Percentiles rank a stretch among this genome's conserved stretches.
These are phyloP conservation scores for Pulicaria dysenterica DNA, from an alignment of 129 eudicot genomes.

Conservation along the genomic window DNA sequence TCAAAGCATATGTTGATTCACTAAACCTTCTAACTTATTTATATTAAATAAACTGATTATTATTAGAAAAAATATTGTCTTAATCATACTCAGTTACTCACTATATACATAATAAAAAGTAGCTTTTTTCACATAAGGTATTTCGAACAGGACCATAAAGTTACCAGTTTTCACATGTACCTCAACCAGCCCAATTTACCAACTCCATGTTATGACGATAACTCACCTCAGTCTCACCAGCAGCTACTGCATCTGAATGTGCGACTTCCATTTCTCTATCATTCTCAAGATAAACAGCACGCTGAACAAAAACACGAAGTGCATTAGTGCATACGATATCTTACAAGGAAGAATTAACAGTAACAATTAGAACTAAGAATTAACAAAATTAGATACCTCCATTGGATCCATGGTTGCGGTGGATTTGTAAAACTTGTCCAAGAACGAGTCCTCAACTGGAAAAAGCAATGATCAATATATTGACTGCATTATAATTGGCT, in stretches of 20 bases:
- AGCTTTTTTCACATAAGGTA: no score
- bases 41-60: no score
- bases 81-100: no score
- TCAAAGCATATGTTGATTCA: no score
- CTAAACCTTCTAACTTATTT: no score
- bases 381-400: conserved; percentile 53
- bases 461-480: neutral
- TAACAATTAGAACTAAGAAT: neutral
- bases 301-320: conserved; percentile 46
- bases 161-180: no score
- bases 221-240: conserved; percentile 94
- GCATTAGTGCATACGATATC: neutral
- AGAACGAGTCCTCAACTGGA: conserved; percentile 77
- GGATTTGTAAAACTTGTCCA: conserved; percentile 79
- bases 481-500: neutral
- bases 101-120: no score
- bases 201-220: neutral
- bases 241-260: conserved; percentile 91
- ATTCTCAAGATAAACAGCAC: conserved; percentile 84
- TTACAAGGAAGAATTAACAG: neutral
- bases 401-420: conserved; percentile 79
- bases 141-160: neutral
- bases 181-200: neutral
- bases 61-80: no score
- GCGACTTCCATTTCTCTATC: conserved; percentile 98